phyloP scores from a whole-genome alignment of 495 filamentous ascomycete genomes.

The Neurospora africana region DNA sequence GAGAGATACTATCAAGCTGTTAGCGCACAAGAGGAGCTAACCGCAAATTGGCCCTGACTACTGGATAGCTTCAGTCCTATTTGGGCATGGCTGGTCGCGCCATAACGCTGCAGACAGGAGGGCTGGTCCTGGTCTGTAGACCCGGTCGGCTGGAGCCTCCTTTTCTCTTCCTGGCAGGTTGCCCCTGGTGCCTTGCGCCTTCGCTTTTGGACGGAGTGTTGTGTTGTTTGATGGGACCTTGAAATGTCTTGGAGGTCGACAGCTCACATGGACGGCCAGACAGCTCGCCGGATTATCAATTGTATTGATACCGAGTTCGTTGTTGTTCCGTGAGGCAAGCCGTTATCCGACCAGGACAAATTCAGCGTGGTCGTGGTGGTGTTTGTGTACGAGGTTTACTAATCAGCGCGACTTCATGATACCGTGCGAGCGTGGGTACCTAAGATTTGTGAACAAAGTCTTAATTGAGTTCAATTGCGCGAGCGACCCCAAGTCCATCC shows the following conservation, averaged over 20 bases:
- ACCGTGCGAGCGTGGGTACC: background rate
- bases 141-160: background rate
- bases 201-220: background rate
- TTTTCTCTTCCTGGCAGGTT: background rate
- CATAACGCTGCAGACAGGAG: background rate
- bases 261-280: background rate
- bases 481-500: background rate
- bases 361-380: background rate
- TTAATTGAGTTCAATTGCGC: background rate
- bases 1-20: background rate
- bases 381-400: background rate
- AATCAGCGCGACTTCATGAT: background rate
- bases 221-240: background rate
- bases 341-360: background rate
- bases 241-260: background rate
- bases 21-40: background rate
- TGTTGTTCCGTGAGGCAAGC: background rate
- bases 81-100: background rate
- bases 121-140: background rate
- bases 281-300: background rate
- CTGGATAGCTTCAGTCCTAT: background rate
- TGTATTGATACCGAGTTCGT: background rate
- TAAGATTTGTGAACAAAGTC: background rate
- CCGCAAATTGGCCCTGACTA: background rate
- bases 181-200: background rate